Conservation (phyloP, 2,329 filamentous ascomycete species). For the Colletotrichum lupini region DNA sequence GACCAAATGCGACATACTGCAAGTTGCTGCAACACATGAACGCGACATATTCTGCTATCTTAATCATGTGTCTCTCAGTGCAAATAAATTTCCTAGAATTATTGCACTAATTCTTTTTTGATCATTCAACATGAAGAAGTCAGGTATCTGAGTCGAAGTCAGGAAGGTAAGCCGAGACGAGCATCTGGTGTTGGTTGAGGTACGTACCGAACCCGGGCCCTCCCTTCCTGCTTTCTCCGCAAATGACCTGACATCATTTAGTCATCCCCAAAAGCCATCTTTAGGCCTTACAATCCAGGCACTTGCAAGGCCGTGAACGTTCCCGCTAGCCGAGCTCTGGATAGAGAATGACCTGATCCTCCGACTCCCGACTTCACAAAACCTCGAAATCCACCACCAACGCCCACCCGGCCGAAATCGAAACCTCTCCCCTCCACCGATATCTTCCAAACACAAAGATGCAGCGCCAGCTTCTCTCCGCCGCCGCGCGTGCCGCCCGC, state of each 20-base stretch:
- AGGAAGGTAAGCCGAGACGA: background rate
- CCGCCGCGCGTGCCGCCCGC: constrained; percentile 71
- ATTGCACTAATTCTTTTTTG: background rate
- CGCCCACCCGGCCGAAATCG: constrained; percentile 20
- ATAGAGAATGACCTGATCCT: constrained; percentile 39
- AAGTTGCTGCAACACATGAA: background rate
- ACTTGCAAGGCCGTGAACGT: constrained; percentile 19
- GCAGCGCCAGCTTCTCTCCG: constrained; percentile 72
- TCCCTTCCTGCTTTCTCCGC: constrained; percentile 25
- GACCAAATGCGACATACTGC: background rate
- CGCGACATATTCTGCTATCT: background rate
- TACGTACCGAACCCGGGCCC: background rate
- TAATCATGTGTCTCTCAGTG: too few relatives aligned
- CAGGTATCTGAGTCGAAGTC: background rate
- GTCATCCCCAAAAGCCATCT: constrained; percentile 23
- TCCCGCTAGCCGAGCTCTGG: constrained; percentile 36
- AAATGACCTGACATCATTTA: constrained; percentile 34
- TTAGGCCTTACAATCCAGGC: constrained; percentile 22
- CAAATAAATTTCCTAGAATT: background rate
- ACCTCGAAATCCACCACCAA: constrained; percentile 8
- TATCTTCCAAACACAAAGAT: constrained; percentile 56
- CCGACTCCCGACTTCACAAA: constrained; percentile 29
- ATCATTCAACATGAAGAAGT: background rate
- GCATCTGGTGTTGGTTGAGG: background rate
- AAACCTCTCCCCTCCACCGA: constrained; percentile 29